Evolutionary conservation across 2,329 filamentous ascomycete species (phyloP), one percentile per base, ranked within the genome.

Genomic region (Zymoseptoria passerinii): DNA sequence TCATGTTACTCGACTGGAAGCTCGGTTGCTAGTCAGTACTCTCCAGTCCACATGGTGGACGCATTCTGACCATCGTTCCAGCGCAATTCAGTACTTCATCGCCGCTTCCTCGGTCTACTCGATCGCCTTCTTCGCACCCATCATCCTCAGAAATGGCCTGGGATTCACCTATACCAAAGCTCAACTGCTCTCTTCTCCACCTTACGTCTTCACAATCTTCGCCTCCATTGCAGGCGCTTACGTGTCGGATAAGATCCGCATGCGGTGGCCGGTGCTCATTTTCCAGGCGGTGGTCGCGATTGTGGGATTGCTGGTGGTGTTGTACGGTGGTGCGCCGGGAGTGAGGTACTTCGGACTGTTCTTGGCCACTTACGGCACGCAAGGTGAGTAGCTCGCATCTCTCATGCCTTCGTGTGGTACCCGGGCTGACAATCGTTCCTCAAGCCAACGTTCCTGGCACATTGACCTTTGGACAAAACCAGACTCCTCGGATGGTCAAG

Each of bases 281-380:
- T 78, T 81, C 73, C 90, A 90, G 75, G 81, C 83, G 73, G 27
- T 86, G 1, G 74, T 90, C 28, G 58, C 60, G 9, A 57, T 91
- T 52, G 80, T 90, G 57, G 89, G 88, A 2, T 76, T 92, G 4
- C 82, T 85, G 23, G 83, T 92, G 69, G 86, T 90, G 76, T 88
- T 88, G 48, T 92, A 86, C 76, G 78, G 81, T 49, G 68, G 73
- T 23, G 79, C 73, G 62, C 66, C 82, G 2, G 78, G 71, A 1
- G 81, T 84, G 8, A 81, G 87, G 53, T 91, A 90, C 73, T 85
- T 89, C 61, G 88, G 88, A 56, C 80, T 90, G 58, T 92, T 91
- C 75, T 75, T 92, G 49, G 80, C 84, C 20, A 86, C 87, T 0
- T 87, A 87, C 0, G 89, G 88, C 8, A 84, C 85, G 62, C 90